These are phyloP conservation scores for Fraxinus baroniana DNA, from an alignment of 305 asterid genomes.

Conservation along the genomic window DNA sequence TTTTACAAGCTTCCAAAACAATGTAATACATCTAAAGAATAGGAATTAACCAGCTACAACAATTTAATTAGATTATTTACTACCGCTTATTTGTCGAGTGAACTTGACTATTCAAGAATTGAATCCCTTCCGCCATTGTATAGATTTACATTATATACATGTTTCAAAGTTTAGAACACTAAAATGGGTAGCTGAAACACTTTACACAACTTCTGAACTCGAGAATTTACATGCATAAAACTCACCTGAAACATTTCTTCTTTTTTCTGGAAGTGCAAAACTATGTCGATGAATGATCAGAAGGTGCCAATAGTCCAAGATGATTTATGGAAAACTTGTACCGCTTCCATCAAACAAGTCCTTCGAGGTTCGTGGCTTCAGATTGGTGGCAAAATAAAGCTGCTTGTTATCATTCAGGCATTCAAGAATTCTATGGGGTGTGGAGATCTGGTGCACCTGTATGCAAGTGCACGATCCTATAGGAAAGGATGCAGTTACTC, in stretches of 20 bases:
- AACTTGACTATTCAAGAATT: background rate
- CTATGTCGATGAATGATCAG: background rate
- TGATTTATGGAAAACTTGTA: background rate
- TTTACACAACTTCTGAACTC: background rate
- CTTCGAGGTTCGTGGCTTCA: conserved; percentile 5
- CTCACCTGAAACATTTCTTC: background rate
- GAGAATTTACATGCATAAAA: background rate
- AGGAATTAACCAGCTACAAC: background rate
- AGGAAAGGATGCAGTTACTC: background rate
- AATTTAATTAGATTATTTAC: background rate
- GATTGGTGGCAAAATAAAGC: background rate
- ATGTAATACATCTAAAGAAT: background rate
- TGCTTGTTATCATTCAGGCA: background rate
- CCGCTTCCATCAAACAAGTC: background rate
- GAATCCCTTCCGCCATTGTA: background rate
- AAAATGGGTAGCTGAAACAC: background rate
- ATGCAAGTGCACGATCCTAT: background rate
- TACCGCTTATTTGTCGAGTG: background rate
- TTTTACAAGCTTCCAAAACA: background rate
- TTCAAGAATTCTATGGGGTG: conserved; percentile 19
- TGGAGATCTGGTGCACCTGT: background rate
- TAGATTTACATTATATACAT: background rate
- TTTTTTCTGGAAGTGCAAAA: background rate
- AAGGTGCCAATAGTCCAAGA: background rate
- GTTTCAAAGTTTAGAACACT: background rate